These are phyloP conservation scores for Acorus gramineus DNA, from an alignment of 106 monocot genomes.

Conservation along the genomic window DNA sequence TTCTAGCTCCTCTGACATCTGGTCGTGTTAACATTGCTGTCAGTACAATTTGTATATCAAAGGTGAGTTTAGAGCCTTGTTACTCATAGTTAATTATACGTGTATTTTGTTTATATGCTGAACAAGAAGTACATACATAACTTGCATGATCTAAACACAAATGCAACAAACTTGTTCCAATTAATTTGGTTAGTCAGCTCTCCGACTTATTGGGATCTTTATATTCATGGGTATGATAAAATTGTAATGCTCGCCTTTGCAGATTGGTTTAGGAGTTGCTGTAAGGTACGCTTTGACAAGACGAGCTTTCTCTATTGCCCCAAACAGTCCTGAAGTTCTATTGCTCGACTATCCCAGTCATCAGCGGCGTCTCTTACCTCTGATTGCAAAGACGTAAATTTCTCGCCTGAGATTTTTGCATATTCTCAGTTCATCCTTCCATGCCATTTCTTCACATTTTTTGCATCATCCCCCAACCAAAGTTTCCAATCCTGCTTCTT, in stretches of 20 bases:
- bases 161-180: too few relatives aligned
- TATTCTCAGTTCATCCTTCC: neutral
- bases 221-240: too few relatives aligned
- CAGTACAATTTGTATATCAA: slow-evolving; percentile 58
- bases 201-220: neutral
- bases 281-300: slow-evolving; percentile 78
- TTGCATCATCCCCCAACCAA: neutral
- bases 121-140: too few relatives aligned
- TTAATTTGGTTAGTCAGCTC: neutral
- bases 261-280: slow-evolving; percentile 76
- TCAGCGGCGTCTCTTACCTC: slow-evolving; percentile 80
- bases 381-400: slow-evolving; percentile 79
- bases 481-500: neutral
- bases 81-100: neutral
- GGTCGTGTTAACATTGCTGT: slow-evolving; percentile 74
- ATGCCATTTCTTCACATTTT: neutral
- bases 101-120: too few relatives aligned
- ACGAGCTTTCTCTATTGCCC: slow-evolving; percentile 63
- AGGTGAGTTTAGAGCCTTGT: slow-evolving; percentile 24
- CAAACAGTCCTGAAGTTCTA: slow-evolving; percentile 51
- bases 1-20: slow-evolving; percentile 78
- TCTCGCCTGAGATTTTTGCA: neutral
- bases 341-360: slow-evolving; percentile 95
- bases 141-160: too few relatives aligned
- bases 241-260: slow-evolving; percentile 1